A percentile compares a stretch with the other conserved stretches of the same genome.
Conservation (phyloP, 495 filamentous ascomycete species). For the Xylaria flabelliformis region DNA sequence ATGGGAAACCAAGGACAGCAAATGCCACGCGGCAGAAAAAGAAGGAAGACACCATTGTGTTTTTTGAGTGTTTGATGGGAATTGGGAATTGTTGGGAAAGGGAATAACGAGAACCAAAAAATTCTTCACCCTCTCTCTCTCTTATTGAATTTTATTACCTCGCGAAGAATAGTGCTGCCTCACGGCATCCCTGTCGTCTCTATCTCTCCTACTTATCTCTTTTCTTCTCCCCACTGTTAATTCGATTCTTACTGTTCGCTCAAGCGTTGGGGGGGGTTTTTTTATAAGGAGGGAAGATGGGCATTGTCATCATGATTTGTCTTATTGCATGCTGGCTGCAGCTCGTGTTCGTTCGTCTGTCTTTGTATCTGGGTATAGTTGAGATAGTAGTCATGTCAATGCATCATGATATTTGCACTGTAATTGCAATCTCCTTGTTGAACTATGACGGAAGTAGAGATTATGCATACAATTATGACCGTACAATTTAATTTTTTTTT, state of each 20-base stretch:
- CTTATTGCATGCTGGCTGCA: slow-evolving; percentile 22
- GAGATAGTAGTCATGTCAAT: slow-evolving; percentile 6
- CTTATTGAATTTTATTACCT: slow-evolving; percentile 3
- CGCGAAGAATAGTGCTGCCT: slow-evolving; percentile 48
- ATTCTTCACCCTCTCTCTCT: background rate
- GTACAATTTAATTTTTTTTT: too few species aligned
- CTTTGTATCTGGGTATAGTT: slow-evolving; percentile 10
- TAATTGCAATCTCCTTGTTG: background rate
- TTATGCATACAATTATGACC: background rate
- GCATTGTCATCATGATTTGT: slow-evolving; percentile 7
- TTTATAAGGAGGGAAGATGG: background rate
- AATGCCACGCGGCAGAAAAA: slow-evolving; percentile 24
- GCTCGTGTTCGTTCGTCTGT: slow-evolving; percentile 3
- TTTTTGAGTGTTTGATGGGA: background rate
- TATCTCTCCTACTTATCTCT: slow-evolving; percentile 31
- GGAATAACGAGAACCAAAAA: background rate
- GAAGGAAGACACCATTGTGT: background rate
- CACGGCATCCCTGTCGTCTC: slow-evolving; percentile 49
- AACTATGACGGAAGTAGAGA: background rate
- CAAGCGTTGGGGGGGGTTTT: background rate
- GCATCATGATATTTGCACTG: background rate
- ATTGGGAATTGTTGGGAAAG: background rate
- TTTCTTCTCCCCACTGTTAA: slow-evolving; percentile 10
- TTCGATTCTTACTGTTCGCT: slow-evolving; percentile 19
- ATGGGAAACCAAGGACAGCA: background rate